phyloP scores from a whole-genome alignment of 768 basidiomycete species.

The Postia placenta region DNA sequence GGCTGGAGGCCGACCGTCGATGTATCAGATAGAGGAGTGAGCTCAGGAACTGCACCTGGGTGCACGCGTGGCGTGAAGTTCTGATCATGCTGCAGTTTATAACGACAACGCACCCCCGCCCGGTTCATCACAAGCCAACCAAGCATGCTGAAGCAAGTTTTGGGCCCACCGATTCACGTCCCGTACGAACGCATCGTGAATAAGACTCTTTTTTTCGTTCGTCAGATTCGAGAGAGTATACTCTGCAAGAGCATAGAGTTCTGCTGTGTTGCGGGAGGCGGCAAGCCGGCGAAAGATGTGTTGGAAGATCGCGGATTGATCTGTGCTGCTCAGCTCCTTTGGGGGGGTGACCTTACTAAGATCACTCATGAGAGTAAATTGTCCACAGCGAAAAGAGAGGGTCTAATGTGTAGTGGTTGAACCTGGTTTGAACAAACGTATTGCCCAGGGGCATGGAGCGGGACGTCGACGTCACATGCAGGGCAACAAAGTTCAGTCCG shows the following conservation, averaged over 20 bases:
- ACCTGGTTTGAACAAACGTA: neutral
- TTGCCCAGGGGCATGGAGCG: neutral
- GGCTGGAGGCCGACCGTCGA: slow-evolving; percentile 34
- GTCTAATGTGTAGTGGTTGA: neutral
- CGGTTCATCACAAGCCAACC: slow-evolving; percentile 38
- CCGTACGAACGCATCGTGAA: slow-evolving; percentile 25
- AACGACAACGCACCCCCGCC: slow-evolving; percentile 26
- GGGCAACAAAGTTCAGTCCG: too few relatives aligned
- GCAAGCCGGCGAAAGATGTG: slow-evolving; percentile 41
- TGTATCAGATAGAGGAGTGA: slow-evolving; percentile 41
- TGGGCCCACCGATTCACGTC: slow-evolving; percentile 43
- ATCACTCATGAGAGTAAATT: slow-evolving; percentile 13
- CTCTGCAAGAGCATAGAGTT: slow-evolving; percentile 35
- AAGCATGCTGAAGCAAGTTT: slow-evolving; percentile 34
- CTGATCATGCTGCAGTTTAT: neutral
- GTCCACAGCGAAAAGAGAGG: neutral
- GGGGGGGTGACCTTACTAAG: slow-evolving; percentile 29
- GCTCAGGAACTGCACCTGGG: slow-evolving; percentile 34
- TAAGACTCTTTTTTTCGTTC: slow-evolving; percentile 12
- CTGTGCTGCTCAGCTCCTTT: slow-evolving; percentile 29
- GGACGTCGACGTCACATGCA: slow-evolving; percentile 6
- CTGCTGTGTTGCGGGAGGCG: slow-evolving; percentile 36
- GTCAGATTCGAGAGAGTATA: slow-evolving; percentile 17
- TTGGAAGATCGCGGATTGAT: slow-evolving; percentile 33
- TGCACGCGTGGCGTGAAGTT: neutral